Conservation (phyloP, 805 yeast species). For the Candida easanensis region DNA sequence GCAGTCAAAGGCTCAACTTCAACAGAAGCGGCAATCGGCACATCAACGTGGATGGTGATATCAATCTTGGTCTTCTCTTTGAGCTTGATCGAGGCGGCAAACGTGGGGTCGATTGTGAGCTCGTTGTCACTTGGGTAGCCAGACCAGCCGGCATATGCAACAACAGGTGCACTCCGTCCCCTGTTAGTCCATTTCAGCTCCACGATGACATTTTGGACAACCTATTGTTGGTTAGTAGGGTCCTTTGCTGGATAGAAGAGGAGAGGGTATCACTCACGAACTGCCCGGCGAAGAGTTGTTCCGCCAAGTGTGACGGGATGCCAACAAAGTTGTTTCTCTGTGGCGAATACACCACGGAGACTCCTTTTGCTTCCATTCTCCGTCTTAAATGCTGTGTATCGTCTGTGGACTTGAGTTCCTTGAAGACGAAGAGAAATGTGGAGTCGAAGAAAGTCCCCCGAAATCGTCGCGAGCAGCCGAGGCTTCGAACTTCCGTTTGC, state of each 20-base stretch:
- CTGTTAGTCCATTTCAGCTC: conserved; percentile 37
- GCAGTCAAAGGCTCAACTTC: conserved; percentile 74
- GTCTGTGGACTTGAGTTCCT: no score
- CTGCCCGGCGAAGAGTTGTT: not conserved
- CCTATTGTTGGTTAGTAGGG: conserved; percentile 19
- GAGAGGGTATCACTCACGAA: not conserved
- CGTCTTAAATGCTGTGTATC: not conserved
- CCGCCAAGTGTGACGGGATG: conserved; percentile 2
- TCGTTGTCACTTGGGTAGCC: conserved; percentile 41
- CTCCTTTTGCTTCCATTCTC: conserved; percentile 16
- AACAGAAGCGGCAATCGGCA: conserved; percentile 56
- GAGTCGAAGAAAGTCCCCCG: not conserved
- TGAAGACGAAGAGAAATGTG: not conserved
- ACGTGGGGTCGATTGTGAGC: conserved; percentile 65
- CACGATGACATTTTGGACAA: conserved; percentile 55
- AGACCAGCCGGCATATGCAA: conserved; percentile 61
- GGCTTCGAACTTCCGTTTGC: no score
- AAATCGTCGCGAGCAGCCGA: no score
- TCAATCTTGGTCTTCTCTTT: conserved; percentile 39
- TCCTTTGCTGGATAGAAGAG: not conserved
- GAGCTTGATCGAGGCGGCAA: conserved; percentile 52
- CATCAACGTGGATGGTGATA: conserved; percentile 45
- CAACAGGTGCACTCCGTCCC: conserved; percentile 22
- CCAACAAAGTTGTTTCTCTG: conserved; percentile 11
- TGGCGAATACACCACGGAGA: conserved; percentile 1